Base-by-base conservation (phyloP, 208 protist genomes). In the Crithidia bombi region DNA sequence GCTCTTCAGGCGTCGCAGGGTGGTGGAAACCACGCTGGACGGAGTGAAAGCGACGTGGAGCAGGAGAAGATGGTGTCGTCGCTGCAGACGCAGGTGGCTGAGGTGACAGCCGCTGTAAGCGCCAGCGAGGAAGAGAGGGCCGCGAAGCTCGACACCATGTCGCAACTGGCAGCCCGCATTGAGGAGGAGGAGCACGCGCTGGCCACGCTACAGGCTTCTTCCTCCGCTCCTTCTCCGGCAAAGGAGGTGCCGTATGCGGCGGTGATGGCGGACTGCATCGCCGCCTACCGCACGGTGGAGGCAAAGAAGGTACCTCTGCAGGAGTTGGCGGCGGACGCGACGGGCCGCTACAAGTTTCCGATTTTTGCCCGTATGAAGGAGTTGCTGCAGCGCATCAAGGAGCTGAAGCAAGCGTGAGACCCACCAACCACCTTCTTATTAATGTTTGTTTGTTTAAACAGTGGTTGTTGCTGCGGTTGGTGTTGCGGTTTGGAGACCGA, bases 331-430 rank as follows among this genome's bases (percentile, higher is more conserved):
- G 88, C 88, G 44, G 86, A 92, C 55, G 91, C 91, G 14, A 96
- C 91, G 25, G 73, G 91, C 5, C 87, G 88, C 63, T 96, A 81
- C 65, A 96, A 96, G 73, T 92, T 85, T 21, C 91, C 91, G 0
- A 44, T 96, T 10, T 96, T 96, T 62, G 74, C 78, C n/a, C 83
- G 87, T n/a, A 92, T 93, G 89, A 90, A 91, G 67, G 83, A 90
- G 66, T 73, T 96, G 19, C 75, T 96, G 32, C 77, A 90, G 76
- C 64, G 68, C 3, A 90, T 96, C 72, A 96, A 96, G 77, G 77
- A 86, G 30, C 64, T 94, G 49, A 94, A 94, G 75, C 79, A 86
- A 56, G 19, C 2, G 57, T 47, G 38, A 28, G 2, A 6, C 4
- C 28, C 33, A 3, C 11, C n/a, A n/a, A n/a, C n/a, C n/a, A n/a